Evolutionary conservation across 108 stramenopile genomes (phyloP).

Genomic region (Nitzschia sp.): DNA sequence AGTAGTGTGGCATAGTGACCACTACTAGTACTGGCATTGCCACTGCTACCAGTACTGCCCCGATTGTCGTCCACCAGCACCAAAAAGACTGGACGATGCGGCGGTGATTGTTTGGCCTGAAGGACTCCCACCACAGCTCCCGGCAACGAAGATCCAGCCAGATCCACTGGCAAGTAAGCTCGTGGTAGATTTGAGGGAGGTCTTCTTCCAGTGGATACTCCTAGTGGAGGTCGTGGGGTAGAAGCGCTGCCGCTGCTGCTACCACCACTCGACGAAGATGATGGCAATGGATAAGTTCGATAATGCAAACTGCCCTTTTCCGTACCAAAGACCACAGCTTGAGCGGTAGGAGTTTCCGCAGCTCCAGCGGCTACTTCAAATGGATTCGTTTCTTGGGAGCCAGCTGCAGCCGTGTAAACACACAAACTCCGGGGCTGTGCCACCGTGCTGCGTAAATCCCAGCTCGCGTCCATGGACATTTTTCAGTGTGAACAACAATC

Average conservation of each 20-base stretch:
- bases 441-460: conserved; percentile 38
- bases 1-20: conserved; percentile 69
- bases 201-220: not conserved
- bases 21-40: conserved; percentile 7
- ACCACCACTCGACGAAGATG: not conserved
- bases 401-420: conserved; percentile 37
- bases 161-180: conserved; percentile 45
- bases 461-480: conserved; percentile 55
- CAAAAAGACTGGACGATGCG: conserved; percentile 58
- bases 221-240: conserved; percentile 9
- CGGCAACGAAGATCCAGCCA: conserved; percentile 30
- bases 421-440: conserved; percentile 37
- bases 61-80: conserved; percentile 81
- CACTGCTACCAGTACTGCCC: conserved; percentile 30
- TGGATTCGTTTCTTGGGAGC: conserved; percentile 32
- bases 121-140: conserved; percentile 30
- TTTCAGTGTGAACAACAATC: too few species aligned
- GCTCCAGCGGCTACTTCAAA: conserved; percentile 33
- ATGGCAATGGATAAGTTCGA: conserved; percentile 48
- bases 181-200: conserved; percentile 27
- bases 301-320: conserved; percentile 78
- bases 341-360: conserved; percentile 16
- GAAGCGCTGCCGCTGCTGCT: not conserved
- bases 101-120: conserved; percentile 14
- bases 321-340: conserved; percentile 68